Evolutionary conservation across 2,329 filamentous ascomycete genomes (phyloP), one percentile per base, ranked within the genome.

Genomic region (Penicillium fuscoglaucum): DNA sequence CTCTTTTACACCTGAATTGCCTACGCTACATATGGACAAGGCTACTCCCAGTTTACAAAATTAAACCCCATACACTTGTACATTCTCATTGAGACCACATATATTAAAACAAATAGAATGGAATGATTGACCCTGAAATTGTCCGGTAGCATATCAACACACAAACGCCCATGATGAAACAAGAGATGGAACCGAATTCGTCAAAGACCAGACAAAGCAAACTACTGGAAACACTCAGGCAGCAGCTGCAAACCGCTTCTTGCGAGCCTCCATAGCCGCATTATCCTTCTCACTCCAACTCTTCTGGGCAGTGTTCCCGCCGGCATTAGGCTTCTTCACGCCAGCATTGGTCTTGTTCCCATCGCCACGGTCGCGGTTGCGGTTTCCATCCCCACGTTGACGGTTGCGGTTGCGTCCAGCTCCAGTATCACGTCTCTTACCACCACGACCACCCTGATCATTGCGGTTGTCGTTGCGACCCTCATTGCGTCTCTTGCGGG

Each of bases 191-290:
- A 47, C 15, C 17, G 9, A 53, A 47, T 9, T 17, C 51, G 21
- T 46, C 29, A 37, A 17, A 28, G 24, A 28, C 31, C 12, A 35
- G 29, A 45, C 28, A 45, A 28, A 45, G 7, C 21, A 37, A 35
- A 46, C 17, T 12, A 37, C 10, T 53, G 29, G 40, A 53, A 21
- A 57, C 28, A 56, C 35, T 65, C 60, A 75, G 29, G 69, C 69
- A 26, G 70, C 68, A 39, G 72, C 61, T 44, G 70, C 72, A 64
- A 82, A 82, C 52, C 78, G 74, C 70, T 78, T 78, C 72, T 79
- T 81, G 65, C 79, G 74, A 55, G 77, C 78, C 59, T 82, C 79
- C 63, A 79, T 69, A 6, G 78, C 78, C 52, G 66, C 55, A 51
- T 62, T 62, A 65, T 81, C 79, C 62, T 78, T 75, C 39, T 80